These are phyloP conservation scores for Xylaria flabelliformis DNA, from an alignment of 495 filamentous ascomycete genomes.

Conservation along the genomic window DNA sequence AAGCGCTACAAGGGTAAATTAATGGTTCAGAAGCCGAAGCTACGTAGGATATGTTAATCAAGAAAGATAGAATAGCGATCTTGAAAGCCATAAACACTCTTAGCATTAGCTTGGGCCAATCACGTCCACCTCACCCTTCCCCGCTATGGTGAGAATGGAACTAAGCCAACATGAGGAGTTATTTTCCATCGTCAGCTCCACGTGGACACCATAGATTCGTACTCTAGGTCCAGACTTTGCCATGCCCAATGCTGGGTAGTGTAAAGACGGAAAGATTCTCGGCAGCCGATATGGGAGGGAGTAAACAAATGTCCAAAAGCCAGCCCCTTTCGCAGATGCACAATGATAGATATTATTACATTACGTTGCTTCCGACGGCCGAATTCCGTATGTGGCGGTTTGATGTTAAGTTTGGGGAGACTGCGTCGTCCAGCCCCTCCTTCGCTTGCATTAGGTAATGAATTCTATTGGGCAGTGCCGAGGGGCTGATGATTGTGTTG, in stretches of 20 bases:
- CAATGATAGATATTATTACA: background rate
- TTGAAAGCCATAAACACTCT: background rate
- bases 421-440: background rate
- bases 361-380: background rate
- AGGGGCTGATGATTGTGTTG: background rate
- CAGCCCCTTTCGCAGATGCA: background rate
- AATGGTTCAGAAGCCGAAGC: background rate
- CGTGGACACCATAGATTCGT: background rate
- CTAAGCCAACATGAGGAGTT: background rate
- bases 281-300: background rate
- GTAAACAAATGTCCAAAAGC: background rate
- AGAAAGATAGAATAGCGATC: background rate
- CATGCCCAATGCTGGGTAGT: background rate
- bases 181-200: background rate
- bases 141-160: background rate
- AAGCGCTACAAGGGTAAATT: background rate
- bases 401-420: constrained; percentile 1
- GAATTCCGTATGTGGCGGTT: constrained; percentile 8
- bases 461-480: background rate
- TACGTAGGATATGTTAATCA: background rate
- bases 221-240: background rate
- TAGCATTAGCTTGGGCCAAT: background rate
- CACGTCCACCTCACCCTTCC: background rate
- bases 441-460: constrained; percentile 7
- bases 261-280: background rate